Evolutionary conservation across 345 rosid species (phyloP), one percentile per base, ranked within the genome.

Genomic region (Tarenaya hassleriana): DNA sequence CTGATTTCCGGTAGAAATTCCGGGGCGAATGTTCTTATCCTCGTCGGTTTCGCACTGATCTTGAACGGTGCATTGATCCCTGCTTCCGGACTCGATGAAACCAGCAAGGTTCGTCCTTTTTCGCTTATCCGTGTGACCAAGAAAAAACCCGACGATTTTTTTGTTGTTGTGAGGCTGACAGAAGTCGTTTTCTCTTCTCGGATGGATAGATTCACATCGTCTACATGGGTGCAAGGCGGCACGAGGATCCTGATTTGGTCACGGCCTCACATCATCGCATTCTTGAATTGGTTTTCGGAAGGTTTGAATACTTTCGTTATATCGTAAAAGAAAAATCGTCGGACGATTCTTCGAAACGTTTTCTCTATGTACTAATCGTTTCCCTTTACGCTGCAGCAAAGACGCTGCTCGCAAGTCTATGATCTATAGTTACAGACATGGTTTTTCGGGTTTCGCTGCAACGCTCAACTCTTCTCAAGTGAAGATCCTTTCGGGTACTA

Each of bases 361-460:
- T 12, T 13, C 10, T 33, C 9, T 27, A 17, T 34, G 50, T 42
- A 7, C 57, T 45, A 7, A 14, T 50, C 19, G 29, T 14, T 39
- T 14, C n/a, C n/a, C 32, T 65, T 34, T 5, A 19, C 14, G 3
- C 0, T 3, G 39, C 65, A 83, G 86, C 56, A 45, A 66, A 12
- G 62, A 69, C 50, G 69, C 47, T 61, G 79, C 74, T 2, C 12
- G 49, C 27, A 64, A 69, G 4, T 67, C 82, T 16, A 68, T 83
- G 15, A 40, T 79, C 29, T 83, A 75, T 42, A 73, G 69, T 16
- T 79, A 77, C 58, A 58, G 46, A 33, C 70, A 63, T 20, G 64
- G 70, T 11, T 71, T 83, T 50, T 75, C 78, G 7, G 90, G 86
- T 15, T 79, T 83, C 16, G 75, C 82, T 1, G 86, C 86, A 13